Evolutionary conservation across 169 alveolate genomes (phyloP).

Genomic region (Plasmodium gonderi): DNA sequence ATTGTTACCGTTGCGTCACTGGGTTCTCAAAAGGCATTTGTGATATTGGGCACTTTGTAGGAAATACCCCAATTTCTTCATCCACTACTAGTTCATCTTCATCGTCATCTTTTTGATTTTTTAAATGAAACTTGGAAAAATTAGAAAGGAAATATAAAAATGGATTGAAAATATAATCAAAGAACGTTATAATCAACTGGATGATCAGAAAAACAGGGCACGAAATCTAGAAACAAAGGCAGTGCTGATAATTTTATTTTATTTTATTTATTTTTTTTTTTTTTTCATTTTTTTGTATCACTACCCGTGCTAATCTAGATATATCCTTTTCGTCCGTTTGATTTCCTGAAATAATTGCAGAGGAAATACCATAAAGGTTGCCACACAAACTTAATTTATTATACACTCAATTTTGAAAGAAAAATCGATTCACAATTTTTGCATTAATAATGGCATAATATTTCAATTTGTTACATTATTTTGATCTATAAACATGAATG

Average conservation of each 20-base stretch:
- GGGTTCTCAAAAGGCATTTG: slow-evolving; percentile 83
- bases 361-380: neutral
- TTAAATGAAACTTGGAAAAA: slow-evolving; percentile 45
- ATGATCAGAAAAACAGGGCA: neutral
- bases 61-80: slow-evolving; percentile 78
- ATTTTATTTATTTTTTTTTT: neutral
- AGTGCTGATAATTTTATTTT: neutral
- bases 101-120: slow-evolving; percentile 52
- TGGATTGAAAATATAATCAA: neutral
- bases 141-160: neutral
- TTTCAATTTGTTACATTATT: neutral
- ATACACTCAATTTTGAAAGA: neutral
- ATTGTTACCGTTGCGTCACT: slow-evolving; percentile 81
- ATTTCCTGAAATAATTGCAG: slow-evolving; percentile 17
- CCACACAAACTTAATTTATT: neutral
- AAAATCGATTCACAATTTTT: neutral
- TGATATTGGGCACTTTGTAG: slow-evolving; percentile 83
- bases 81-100: slow-evolving; percentile 81
- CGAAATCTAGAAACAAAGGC: neutral
- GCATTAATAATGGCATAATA: neutral
- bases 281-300: neutral
- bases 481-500: neutral
- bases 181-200: neutral
- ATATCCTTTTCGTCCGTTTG: slow-evolving; percentile 66
- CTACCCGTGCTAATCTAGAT: slow-evolving; percentile 62